These are phyloP conservation scores for Suaeda aralocaspica DNA, from an alignment of 148 eudicot genomes.

Conservation along the genomic window DNA sequence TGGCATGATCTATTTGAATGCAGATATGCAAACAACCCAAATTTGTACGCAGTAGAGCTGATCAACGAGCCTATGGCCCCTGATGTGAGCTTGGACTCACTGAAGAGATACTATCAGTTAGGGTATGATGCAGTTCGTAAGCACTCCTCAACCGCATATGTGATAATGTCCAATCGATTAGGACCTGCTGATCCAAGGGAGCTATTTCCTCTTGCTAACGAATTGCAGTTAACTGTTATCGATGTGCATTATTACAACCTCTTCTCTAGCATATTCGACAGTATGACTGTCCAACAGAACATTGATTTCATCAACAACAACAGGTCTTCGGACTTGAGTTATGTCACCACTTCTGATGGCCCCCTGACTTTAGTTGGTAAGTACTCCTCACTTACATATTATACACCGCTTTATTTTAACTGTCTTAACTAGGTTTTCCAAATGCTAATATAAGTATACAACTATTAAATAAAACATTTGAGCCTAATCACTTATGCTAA, in stretches of 20 bases:
- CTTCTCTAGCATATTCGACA: conserved; percentile 13
- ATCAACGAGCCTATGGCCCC: conserved; percentile 43
- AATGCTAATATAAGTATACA: too few species aligned
- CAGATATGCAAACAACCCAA: conserved; percentile 19
- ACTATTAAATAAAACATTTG: too few species aligned
- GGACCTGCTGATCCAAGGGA: conserved; percentile 29
- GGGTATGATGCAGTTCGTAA: conserved; percentile 40
- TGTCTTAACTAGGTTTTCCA: too few species aligned
- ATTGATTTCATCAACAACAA: conserved; percentile 29
- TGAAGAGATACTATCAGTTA: conserved; percentile 28
- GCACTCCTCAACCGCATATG: conserved; percentile 34
- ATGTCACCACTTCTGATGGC: conserved; percentile 36
- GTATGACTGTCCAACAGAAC: conserved; percentile 25
- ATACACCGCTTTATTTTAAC: too few species aligned
- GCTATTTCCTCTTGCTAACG: conserved; percentile 31
- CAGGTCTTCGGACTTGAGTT: conserved; percentile 21
- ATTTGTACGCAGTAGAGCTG: conserved; percentile 36
- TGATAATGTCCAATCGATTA: conserved; percentile 39
- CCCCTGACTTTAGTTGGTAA: conserved; percentile 66
- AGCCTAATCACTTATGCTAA: too few species aligned
- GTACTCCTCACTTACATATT: too few species aligned
- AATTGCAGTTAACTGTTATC: conserved; percentile 25
- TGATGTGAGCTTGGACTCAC: conserved; percentile 25
- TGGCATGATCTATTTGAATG: not conserved
- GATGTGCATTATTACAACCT: conserved; percentile 47